Base-by-base conservation (phyloP, 176 grass and related monocot genomes). In the Lolium perenne region DNA sequence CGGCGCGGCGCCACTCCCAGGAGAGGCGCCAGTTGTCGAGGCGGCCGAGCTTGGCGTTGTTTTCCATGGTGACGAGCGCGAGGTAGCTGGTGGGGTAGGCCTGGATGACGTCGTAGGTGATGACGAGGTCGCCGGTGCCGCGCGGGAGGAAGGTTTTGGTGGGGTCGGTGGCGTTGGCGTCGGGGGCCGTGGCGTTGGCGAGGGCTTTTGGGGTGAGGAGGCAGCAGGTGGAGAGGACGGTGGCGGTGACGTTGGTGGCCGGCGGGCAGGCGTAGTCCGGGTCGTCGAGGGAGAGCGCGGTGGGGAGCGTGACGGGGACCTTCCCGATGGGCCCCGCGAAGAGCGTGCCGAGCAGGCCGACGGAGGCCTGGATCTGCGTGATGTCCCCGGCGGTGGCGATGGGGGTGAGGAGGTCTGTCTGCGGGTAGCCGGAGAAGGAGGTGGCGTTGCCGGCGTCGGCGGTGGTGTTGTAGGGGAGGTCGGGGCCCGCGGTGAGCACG, bases 21-120 rank as follows among this genome's bases (percentile, higher is more conserved):
- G 93, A 83, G 32, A 98, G 68, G 23, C 82, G 83, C 95, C 91
- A 98, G 77, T 98, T 95, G 83, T 98, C 93, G 61, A 98, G 93
- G 83, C 93, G 93, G 63, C 87, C 95, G n/a, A 98, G 93, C 48
- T 86, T 87, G 16, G 87, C 91, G 20, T 89, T 91, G 91, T 98
- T 98, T 26, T 94, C 95, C 41, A 98, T 80, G 48, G 95, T 93
- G 63, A 98, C 91, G 17, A 93, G 90, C 41, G 95, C 93, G 12
- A 98, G 93, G 87, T 98, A 98, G 86, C 83, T 95, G 4, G 89
- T 78, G 0, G 85, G 11, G 80, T 89, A 89, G 0, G 93, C 88
- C 86, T 98, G 95, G 77, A 89, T 20, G 17, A 98, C 85, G 46
- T 98, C 95, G 76, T 98, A 98, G 25, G 89, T 81, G 81, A 98